Evolutionary conservation across 805 yeast genomes (phyloP).

Genomic region (Kluyveromyces siamensis): DNA sequence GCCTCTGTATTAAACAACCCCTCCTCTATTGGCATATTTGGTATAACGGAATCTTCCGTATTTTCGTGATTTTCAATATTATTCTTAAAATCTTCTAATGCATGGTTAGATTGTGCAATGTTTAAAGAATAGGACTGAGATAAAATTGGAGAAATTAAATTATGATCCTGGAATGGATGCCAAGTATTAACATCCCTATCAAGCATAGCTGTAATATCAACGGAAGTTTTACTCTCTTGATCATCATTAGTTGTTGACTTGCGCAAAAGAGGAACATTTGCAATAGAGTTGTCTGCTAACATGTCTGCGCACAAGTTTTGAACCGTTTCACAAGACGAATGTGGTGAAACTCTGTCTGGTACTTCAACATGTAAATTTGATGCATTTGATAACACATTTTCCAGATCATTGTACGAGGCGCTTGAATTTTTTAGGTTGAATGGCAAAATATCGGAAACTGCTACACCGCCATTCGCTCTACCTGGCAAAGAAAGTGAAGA

Average conservation of each 20-base stretch:
- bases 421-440: conserved; percentile 22
- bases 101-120: conserved; percentile 14
- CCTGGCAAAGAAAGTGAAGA: neutral
- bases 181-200: conserved; percentile 19
- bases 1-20: neutral
- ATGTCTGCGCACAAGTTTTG: neutral
- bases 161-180: conserved; percentile 19
- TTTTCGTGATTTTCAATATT: neutral
- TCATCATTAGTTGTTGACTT: neutral
- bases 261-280: conserved; percentile 1
- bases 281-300: neutral
- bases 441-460: conserved; percentile 17
- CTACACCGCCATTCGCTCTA: conserved; percentile 10
- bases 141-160: conserved; percentile 9
- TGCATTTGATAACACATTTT: conserved; percentile 13
- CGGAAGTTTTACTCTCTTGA: conserved; percentile 21
- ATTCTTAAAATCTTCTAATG: conserved; percentile 17
- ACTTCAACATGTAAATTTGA: conserved; percentile 1
- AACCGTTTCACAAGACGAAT: neutral
- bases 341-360: neutral
- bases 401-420: conserved; percentile 18
- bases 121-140: conserved; percentile 12
- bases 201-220: conserved; percentile 32
- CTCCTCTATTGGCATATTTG: neutral
- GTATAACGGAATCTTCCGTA: neutral